phyloP scores from a whole-genome alignment of 441 rosid genomes.

The Pelargonium myrrhifolium region DNA sequence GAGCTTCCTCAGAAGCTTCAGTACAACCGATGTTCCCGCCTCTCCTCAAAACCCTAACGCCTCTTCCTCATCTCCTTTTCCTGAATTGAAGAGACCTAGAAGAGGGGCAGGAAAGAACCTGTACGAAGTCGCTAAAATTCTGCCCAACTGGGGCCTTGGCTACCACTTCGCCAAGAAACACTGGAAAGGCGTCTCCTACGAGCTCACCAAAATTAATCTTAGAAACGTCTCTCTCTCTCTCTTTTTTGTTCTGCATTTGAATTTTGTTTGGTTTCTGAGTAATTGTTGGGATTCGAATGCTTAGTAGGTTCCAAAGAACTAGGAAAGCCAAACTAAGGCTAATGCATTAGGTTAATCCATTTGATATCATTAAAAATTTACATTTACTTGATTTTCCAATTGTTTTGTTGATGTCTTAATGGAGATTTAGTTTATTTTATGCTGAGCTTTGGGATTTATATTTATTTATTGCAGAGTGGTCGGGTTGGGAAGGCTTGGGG shows the following conservation, averaged over 20 bases:
- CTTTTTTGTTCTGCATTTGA: too few relatives aligned
- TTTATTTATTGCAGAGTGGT: slow-evolving; percentile 96
- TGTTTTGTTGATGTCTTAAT: not conserved
- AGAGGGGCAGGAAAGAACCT: too few relatives aligned
- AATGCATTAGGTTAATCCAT: too few relatives aligned
- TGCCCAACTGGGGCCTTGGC: too few relatives aligned
- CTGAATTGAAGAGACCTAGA: slow-evolving; percentile 8
- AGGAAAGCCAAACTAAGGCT: too few relatives aligned
- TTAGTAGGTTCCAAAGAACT: too few relatives aligned
- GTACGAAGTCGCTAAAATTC: too few relatives aligned
- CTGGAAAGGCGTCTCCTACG: slow-evolving; percentile 71
- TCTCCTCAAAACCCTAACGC: slow-evolving; percentile 14
- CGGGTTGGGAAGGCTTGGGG: slow-evolving; percentile 97
- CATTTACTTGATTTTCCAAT: too few relatives aligned
- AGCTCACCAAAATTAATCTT: slow-evolving; percentile 90
- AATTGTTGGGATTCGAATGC: not conserved
- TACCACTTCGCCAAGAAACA: too few relatives aligned
- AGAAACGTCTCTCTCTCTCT: slow-evolving; percentile 42
- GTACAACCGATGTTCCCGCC: slow-evolving; percentile 20
- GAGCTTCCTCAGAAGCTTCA: slow-evolving; percentile 34
- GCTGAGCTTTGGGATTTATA: not conserved
- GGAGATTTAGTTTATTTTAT: not conserved
- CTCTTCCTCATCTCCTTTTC: too few relatives aligned
- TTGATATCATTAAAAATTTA: too few relatives aligned
- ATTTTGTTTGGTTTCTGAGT: not conserved